These are phyloP conservation scores for Saccharomycopsis phalli DNA, from an alignment of 1,139 yeast genomes.

Conservation along the genomic window DNA sequence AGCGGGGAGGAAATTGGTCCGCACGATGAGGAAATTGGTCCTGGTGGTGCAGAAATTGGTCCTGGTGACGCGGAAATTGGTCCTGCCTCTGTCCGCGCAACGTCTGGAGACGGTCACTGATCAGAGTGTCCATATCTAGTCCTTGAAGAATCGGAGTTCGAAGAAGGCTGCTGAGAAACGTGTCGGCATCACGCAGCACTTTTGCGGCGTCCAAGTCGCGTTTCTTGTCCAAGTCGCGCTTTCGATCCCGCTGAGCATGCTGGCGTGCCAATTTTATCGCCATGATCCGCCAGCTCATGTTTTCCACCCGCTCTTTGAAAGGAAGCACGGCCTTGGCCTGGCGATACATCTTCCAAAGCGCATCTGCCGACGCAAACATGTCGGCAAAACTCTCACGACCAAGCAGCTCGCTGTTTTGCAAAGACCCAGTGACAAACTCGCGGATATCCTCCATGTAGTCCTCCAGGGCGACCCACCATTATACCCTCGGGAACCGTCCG, in stretches of 20 bases:
- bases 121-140: constrained; percentile 18
- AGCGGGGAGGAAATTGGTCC: too few relatives aligned
- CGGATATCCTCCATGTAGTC: constrained; percentile 16
- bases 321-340: constrained; percentile 75
- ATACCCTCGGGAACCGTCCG: too few relatives aligned
- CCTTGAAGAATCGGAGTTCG: constrained; percentile 19
- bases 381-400: background rate
- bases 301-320: constrained; percentile 66
- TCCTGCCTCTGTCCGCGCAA: too few relatives aligned
- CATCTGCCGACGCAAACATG: constrained; percentile 35
- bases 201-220: background rate
- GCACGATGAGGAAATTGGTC: too few relatives aligned
- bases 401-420: background rate
- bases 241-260: background rate
- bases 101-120: too few relatives aligned
- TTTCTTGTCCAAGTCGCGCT: background rate
- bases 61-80: too few relatives aligned
- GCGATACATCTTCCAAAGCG: constrained; percentile 74
- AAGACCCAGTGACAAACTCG: constrained; percentile 18
- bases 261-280: constrained; percentile 37
- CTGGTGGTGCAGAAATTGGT: too few relatives aligned
- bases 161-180: constrained; percentile 15
- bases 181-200: constrained; percentile 4
- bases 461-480: too few relatives aligned
- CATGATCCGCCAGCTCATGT: constrained; percentile 84